A percentile compares a stretch with the other conserved stretches of the same genome.
These are phyloP conservation scores for Sporisorium scitamineum DNA, from an alignment of 1,284 basidiomycete genomes.

Conservation along the genomic window DNA sequence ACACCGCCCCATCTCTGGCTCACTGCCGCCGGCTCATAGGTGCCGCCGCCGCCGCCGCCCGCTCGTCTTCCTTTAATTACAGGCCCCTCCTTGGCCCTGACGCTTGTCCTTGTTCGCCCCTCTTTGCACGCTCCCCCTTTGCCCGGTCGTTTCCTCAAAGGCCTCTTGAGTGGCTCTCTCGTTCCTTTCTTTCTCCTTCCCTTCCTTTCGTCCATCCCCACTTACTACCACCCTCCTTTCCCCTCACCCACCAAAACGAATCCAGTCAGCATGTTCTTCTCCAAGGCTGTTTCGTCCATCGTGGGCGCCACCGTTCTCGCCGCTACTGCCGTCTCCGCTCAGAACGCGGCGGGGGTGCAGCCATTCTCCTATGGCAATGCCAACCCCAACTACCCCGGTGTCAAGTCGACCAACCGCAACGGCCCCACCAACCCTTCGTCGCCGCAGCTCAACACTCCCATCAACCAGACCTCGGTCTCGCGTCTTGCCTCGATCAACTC, in stretches of 20 bases:
- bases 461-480: conserved; percentile 65
- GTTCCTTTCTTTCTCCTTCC: background rate
- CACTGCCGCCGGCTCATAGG: conserved; percentile 4
- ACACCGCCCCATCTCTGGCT: background rate
- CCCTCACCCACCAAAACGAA: background rate
- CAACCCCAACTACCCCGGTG: conserved; percentile 55
- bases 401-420: conserved; percentile 46
- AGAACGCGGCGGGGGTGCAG: conserved; percentile 16
- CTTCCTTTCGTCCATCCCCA: conserved; percentile 5
- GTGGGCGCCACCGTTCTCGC: conserved; percentile 35
- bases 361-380: conserved; percentile 63
- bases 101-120: no score
- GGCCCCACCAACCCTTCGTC: conserved; percentile 63
- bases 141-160: conserved; percentile 13
- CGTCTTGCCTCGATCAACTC: conserved; percentile 67
- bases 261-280: conserved; percentile 39
- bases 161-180: background rate
- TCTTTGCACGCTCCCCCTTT: background rate
- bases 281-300: conserved; percentile 45
- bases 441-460: conserved; percentile 62
- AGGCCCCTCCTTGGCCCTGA: background rate
- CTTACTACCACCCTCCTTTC: background rate
- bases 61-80: background rate
- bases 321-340: conserved; percentile 22
- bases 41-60: conserved; percentile 3